A percentile compares a stretch with the other conserved stretches of the same genome.
phyloP scores from a whole-genome alignment of 805 yeast genomes.

The Spathaspora passalidarum region DNA sequence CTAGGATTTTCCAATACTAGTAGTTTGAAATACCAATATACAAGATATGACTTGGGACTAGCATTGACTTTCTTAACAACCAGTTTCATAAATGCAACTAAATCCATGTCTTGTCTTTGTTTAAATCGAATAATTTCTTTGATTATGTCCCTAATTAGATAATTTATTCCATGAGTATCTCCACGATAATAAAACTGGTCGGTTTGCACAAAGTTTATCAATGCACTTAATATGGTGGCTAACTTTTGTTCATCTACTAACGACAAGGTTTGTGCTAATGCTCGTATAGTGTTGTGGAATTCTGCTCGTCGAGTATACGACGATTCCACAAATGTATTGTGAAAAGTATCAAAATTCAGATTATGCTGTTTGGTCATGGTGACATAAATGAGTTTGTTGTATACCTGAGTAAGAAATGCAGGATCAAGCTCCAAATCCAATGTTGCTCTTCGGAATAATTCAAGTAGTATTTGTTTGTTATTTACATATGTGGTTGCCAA shows the following conservation, averaged over 20 bases:
- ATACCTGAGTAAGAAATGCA: neutral
- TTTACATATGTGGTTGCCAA: neutral
- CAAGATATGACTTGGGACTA: neutral
- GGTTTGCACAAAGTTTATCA: neutral
- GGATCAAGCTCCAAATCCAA: constrained; percentile 4
- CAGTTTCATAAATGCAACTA: neutral
- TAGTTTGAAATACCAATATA: constrained; percentile 16
- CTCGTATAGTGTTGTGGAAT: constrained; percentile 24
- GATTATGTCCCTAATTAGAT: constrained; percentile 3
- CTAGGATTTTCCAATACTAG: constrained; percentile 27
- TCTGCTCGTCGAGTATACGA: neutral
- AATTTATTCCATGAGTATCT: neutral
- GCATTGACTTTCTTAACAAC: neutral
- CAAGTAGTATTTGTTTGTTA: constrained; percentile 7
- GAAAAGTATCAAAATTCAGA: neutral
- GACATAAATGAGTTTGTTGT: constrained; percentile 2
- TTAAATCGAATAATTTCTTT: constrained; percentile 4
- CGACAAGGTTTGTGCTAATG: constrained; percentile 29
- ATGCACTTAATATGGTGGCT: constrained; percentile 11
- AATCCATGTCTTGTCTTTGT: constrained; percentile 9
- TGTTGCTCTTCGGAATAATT: constrained; percentile 7
- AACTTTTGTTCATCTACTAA: constrained; percentile 15
- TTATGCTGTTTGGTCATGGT: constrained; percentile 12
- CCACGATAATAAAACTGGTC: neutral
- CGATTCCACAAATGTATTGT: neutral